Evolutionary conservation across 768 basidiomycete genomes (phyloP), one percentile per base, ranked within the genome.

Genomic region (Mycena crocata): DNA sequence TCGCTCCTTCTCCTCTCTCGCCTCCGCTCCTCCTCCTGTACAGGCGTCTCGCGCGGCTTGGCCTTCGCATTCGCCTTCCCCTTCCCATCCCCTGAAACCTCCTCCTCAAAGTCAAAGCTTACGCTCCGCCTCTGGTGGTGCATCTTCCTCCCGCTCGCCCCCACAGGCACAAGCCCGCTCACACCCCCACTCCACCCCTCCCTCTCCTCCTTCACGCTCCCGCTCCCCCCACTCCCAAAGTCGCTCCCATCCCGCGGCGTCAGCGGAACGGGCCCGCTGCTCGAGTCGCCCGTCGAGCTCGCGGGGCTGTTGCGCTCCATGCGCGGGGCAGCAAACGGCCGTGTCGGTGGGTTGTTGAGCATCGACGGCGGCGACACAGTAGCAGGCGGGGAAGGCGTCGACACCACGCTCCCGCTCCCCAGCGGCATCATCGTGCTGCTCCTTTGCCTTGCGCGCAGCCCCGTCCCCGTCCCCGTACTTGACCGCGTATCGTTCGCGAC

Each of bases 221-320:
- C 69, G 58, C 58, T 65, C 34, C 35, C 72, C 52, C 69, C 62
- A 39, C 67, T 70, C 40, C 78, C 82, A 57, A 86, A 72, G 56
- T 94, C 93, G 69, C 92, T 93, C 28, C 92, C 93, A 72, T 94
- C 93, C 42, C 85, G 81, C 5, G 93, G 94, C 19, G 94, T 95
- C 50, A 91, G 80, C 14, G 93, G 94, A 21, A 86, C 85, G 19
- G 89, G 82, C 19, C 92, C 91, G 71, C 89, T 92, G 67, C 92
- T 94, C 64, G 93, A 94, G 74, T 91, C 93, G 9, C 93, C 93
- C 17, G 91, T 93, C 32, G 93, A 95, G 74, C 93, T 94, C 15
- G 91, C 90, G 15, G 93, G 93, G 72, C 92, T 93, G 64, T 90
- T 85, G 15, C 90, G 81, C 31, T 81, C 74, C 52, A 72, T 79